phyloP scores from a whole-genome alignment of 805 yeast species.

The Teunomyces stri region DNA sequence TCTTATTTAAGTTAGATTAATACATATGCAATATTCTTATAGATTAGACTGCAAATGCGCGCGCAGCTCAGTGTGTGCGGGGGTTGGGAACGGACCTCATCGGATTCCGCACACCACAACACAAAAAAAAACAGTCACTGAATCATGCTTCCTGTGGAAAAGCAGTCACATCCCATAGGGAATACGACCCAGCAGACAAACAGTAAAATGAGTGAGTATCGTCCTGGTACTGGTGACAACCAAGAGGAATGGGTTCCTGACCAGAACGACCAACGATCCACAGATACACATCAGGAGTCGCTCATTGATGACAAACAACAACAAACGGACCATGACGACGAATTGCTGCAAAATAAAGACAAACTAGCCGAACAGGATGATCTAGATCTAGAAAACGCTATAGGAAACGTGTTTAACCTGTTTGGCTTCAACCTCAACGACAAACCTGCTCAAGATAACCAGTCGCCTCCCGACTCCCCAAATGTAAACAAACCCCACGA shows the following conservation, averaged over 20 bases:
- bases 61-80: not conserved
- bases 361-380: slow-evolving; percentile 13
- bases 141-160: slow-evolving; percentile 10
- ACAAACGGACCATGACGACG: not conserved
- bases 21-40: not conserved
- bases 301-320: not conserved
- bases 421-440: slow-evolving; percentile 18
- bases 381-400: slow-evolving; percentile 31
- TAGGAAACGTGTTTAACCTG: slow-evolving; percentile 38
- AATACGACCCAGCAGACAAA: slow-evolving; percentile 1
- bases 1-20: not conserved
- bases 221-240: not conserved
- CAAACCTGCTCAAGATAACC: not conserved
- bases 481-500: slow-evolving; percentile 1
- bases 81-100: not conserved
- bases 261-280: not conserved
- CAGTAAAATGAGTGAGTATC: slow-evolving; percentile 1
- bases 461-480: not conserved
- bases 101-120: slow-evolving; percentile 5
- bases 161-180: slow-evolving; percentile 18
- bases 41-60: not conserved
- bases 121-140: slow-evolving; percentile 18
- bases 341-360: slow-evolving; percentile 10
- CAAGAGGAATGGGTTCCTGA: not conserved
- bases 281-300: not conserved